Conservation (phyloP, 73 alveolate genomes). For the Paramecium primaurelia region DNA sequence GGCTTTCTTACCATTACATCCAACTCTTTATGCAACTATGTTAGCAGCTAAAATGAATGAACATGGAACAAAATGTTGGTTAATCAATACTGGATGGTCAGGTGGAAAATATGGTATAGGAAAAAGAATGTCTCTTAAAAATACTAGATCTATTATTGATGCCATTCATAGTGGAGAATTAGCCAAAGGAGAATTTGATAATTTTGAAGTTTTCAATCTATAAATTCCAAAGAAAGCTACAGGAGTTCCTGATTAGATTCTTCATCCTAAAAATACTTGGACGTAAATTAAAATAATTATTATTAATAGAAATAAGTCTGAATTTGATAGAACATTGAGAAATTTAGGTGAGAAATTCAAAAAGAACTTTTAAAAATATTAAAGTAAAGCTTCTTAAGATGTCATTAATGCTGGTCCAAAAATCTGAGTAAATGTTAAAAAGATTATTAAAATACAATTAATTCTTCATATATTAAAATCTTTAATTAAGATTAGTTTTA, state of each 20-base stretch:
- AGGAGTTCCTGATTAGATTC: slow-evolving; percentile 79
- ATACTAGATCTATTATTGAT: slow-evolving; percentile 91
- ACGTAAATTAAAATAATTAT: not conserved
- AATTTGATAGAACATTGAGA: slow-evolving; percentile 20
- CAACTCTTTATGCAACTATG: slow-evolving; percentile 89
- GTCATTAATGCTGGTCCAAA: slow-evolving; percentile 47
- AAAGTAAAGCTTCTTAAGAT: slow-evolving; percentile 44
- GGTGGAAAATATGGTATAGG: slow-evolving; percentile 95
- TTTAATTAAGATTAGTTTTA: not conserved
- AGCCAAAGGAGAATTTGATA: slow-evolving; percentile 71
- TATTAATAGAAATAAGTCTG: not conserved
- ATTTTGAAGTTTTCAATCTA: slow-evolving; percentile 72
- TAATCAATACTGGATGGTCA: slow-evolving; percentile 97
- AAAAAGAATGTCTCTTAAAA: slow-evolving; percentile 83
- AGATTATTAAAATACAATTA: not conserved
- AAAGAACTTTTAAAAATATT: slow-evolving; percentile 38
- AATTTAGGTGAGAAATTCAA: slow-evolving; percentile 35
- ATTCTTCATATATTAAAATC: not conserved
- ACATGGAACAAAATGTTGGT: slow-evolving; percentile 88
- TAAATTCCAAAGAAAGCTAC: slow-evolving; percentile 80
- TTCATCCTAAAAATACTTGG: slow-evolving; percentile 82
- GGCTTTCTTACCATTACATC: slow-evolving; percentile 95
- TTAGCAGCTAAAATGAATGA: slow-evolving; percentile 87
- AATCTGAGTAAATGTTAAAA: not conserved
- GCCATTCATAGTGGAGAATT: slow-evolving; percentile 88